Evolutionary conservation across 169 alveolate genomes (phyloP), one percentile per base, ranked within the genome.

Genomic region (Eimeria sp.): DNA sequence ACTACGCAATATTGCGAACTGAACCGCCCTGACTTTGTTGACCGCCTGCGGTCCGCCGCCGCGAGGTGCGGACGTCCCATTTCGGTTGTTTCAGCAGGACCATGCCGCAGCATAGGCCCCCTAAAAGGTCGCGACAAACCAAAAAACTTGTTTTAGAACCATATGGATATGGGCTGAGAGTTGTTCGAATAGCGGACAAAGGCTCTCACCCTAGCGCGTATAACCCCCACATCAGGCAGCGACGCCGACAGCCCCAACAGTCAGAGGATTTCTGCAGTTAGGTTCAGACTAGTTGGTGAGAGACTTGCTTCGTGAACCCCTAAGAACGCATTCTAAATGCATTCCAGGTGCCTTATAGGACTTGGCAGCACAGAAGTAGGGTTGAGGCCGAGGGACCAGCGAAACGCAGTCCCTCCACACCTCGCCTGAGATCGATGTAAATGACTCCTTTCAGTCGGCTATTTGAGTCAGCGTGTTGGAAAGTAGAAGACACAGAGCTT

Each of bases 191-290:
- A 74, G 56, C 20, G 13, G 4, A 74, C 83, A 58, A 74, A 74
- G 58, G 33, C 58, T 40, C 13, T 74, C 83, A 27, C 58, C 58
- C 33, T 4, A 71, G 13, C 52, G 18, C 54, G 1, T 71, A 37
- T 62, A 23, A n/a, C 83, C 83, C 83, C 83, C 83, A 20, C 83
- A 74, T 74, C 58, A 74, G 83, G 83, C 56, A 18, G 83, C 56
- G 30, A 18, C 83, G 23, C 83, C 43, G 25, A 54, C 88, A 78
- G 88, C 88, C 88, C 88, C 88, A 78, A n/a, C 66, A 78, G 49
- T 14, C 87, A 25, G 68, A 11, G 66, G 68, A 52, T 52, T 27
- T 30, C 49, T 33, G 49, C 83, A 4, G n/a, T 46, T 40, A 52
- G 13, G 62, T 16, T 78, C 30, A 49, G 88, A 54, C 27, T 30